Evolutionary conservation across 495 filamentous ascomycete species (phyloP).

Genomic region (Parathielavia hyrcaniae): DNA sequence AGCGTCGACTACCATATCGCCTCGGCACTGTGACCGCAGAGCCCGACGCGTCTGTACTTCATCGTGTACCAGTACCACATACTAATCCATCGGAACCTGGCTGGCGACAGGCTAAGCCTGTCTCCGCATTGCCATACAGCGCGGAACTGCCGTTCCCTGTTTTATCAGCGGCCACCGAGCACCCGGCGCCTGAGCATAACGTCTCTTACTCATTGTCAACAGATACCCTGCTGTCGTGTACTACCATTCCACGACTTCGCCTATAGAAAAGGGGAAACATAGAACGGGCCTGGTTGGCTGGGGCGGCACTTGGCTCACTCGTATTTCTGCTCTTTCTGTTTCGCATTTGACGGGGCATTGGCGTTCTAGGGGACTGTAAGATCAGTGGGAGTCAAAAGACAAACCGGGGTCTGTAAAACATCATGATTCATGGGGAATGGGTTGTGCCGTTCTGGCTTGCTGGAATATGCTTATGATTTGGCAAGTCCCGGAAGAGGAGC

Average conservation of each 20-base stretch:
- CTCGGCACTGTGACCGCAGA: not conserved
- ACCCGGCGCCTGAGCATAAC: not conserved
- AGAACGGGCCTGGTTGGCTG: slow-evolving; percentile 7
- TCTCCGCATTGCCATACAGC: not conserved
- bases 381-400: not conserved
- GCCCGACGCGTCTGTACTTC: slow-evolving; percentile 4
- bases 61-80: slow-evolving; percentile 1
- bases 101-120: not conserved
- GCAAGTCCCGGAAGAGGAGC: not conserved
- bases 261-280: slow-evolving; percentile 10
- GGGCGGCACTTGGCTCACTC: slow-evolving; percentile 1
- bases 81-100: not conserved
- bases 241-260: slow-evolving; percentile 4
- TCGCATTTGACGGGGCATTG: slow-evolving; percentile 5
- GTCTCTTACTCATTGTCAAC: slow-evolving; percentile 4
- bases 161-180: no score
- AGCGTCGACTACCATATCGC: not conserved
- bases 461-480: no score
- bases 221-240: slow-evolving; percentile 4
- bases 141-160: no score
- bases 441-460: not conserved
- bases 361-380: not conserved
- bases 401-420: not conserved
- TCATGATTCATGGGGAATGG: not conserved
- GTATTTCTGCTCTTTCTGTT: not conserved